Evolutionary conservation across 768 basidiomycete genomes (phyloP), one percentile per base, ranked within the genome.

Genomic region (Chalciporus pseudorubinellus): DNA sequence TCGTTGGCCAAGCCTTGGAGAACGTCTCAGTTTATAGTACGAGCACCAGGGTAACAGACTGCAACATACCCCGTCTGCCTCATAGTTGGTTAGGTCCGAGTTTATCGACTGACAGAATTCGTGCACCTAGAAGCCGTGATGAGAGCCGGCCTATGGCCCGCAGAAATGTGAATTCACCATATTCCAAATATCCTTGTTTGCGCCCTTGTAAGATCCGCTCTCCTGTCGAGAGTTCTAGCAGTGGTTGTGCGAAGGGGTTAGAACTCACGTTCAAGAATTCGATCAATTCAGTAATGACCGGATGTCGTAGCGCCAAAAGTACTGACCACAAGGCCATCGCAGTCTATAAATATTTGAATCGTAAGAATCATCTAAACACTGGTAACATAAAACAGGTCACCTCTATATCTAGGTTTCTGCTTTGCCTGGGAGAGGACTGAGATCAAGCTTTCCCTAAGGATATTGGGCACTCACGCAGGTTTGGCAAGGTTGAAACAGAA

Each of bases 101-200:
- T 77, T 71, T 20, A 91, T 76, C 3, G 79, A 80, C 55, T 76
- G 74, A 56, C 83, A 86, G 62, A 93, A 93, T 62, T 91, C 90
- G 36, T 84, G 74, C 71, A 87, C 83, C 88, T 91, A 62, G 7
- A 48, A 46, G 39, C 11, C 18, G 10, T 36, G 21, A 46, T 54
- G 7, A 53, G 42, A 42, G 42, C 12, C 20, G 20, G 20, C 20
- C 34, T 16, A 36, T 2, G 5, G 10, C 34, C 14, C 36, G 16
- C 22, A 9, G 11, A 26, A 24, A 8, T 3, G 19, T 12, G 20
- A 28, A 71, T 76, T 13, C 53, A 87, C 89, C 90, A 92, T 92
- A 50, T 69, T 79, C 91, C 91, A 94, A 9, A 92, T 70, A 69
- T 94, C 91, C 62, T 89, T 89, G 67, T 90, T 92, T 13, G 84